Evolutionary conservation across 306 rosid genomes (phyloP).

Genomic region (Begonia peltatifolia): DNA sequence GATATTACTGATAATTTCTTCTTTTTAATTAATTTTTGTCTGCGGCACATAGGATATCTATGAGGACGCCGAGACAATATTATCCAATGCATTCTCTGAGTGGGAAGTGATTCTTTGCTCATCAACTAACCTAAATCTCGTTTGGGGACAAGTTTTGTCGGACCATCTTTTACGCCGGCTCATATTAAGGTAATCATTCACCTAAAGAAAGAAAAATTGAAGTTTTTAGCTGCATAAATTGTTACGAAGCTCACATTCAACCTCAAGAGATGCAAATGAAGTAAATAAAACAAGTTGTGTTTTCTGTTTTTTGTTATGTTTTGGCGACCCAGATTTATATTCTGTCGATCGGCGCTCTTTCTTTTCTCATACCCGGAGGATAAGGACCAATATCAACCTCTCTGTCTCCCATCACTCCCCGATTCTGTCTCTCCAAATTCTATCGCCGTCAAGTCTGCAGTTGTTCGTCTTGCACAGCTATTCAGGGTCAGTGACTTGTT

Average conservation of each 20-base stretch:
- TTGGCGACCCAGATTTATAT: slow-evolving; percentile 54
- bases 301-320: neutral
- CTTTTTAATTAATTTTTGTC: slow-evolving; percentile 15
- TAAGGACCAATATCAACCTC: slow-evolving; percentile 43
- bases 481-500: slow-evolving; percentile 46
- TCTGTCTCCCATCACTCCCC: slow-evolving; percentile 77
- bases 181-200: slow-evolving; percentile 53
- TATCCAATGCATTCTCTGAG: slow-evolving; percentile 59
- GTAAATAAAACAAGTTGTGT: neutral
- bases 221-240: neutral
- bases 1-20: slow-evolving; percentile 6
- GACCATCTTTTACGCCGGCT: slow-evolving; percentile 88
- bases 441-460: slow-evolving; percentile 47
- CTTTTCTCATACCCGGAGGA: slow-evolving; percentile 48
- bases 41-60: slow-evolving; percentile 39
- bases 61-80: slow-evolving; percentile 64
- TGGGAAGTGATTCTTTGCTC: slow-evolving; percentile 86
- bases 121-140: slow-evolving; percentile 63
- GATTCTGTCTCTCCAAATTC: slow-evolving; percentile 40
- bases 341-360: slow-evolving; percentile 68
- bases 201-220: slow-evolving; percentile 6
- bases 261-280: neutral
- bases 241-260: neutral
- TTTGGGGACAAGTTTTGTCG: slow-evolving; percentile 80
- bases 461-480: slow-evolving; percentile 69